Conservation (phyloP, 331 rosid genomes). For the Acacia pycnantha region DNA sequence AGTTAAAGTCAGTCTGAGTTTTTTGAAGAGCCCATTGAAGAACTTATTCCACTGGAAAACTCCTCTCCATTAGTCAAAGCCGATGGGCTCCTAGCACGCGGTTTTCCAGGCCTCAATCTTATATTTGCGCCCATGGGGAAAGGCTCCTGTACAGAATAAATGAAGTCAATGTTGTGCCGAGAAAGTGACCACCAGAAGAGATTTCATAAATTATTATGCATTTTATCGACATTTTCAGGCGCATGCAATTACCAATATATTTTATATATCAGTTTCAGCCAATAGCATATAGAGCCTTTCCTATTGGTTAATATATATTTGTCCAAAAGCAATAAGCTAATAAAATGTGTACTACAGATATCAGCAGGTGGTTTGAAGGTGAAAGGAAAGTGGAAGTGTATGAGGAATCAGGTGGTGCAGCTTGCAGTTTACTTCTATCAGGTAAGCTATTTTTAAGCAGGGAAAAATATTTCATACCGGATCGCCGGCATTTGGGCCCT, state of each 20-base stretch:
- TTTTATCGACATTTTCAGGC: neutral
- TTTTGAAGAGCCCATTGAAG: conserved; percentile 31
- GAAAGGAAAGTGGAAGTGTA: neutral
- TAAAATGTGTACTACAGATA: neutral
- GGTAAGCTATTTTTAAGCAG: neutral
- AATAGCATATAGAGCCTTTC: neutral
- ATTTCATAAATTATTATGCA: neutral
- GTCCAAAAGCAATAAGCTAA: neutral
- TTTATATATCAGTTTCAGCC: neutral
- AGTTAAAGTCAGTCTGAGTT: conserved; percentile 36
- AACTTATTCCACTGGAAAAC: conserved; percentile 41
- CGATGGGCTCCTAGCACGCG: conserved; percentile 43
- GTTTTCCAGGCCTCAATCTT: conserved; percentile 55
- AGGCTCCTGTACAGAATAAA: conserved; percentile 54
- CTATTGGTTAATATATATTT: neutral
- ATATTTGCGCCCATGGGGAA: conserved; percentile 68
- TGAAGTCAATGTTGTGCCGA: neutral
- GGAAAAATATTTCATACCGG: conserved; percentile 38
- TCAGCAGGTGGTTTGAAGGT: neutral
- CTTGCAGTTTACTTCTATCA: conserved; percentile 2
- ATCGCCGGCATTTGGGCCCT: conserved; percentile 84
- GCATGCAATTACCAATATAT: neutral
- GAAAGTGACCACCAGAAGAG: neutral
- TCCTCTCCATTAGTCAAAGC: conserved; percentile 48
- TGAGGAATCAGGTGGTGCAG: neutral